Conservation (phyloP, 2,329 filamentous ascomycete genomes). For the Paecilomyces variotii region DNA sequence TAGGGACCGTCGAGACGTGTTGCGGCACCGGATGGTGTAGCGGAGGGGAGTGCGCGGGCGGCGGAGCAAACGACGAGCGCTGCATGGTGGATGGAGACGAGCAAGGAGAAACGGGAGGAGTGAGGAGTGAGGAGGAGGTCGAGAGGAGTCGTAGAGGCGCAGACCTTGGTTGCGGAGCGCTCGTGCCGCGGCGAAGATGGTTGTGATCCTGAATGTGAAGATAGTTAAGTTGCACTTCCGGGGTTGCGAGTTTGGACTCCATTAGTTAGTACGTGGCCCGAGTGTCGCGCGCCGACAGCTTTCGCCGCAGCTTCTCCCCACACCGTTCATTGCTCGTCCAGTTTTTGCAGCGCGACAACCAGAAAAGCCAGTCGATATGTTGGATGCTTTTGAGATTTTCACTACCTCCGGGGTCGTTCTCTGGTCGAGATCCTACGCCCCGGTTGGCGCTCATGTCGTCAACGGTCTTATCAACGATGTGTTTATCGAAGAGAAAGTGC, state of each 20-base stretch:
- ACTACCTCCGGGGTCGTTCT: conserved; percentile 94
- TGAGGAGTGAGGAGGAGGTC: background rate
- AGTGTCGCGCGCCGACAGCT: background rate
- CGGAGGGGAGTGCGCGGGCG: conserved; percentile 70
- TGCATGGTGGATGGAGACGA: conserved; percentile 58
- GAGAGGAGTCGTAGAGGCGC: background rate
- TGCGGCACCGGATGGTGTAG: conserved; percentile 96
- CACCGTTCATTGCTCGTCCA: background rate
- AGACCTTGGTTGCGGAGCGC: background rate
- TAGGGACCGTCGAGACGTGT: conserved; percentile 95
- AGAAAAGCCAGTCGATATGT: conserved; percentile 48
- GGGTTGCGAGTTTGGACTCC: conserved; percentile 1
- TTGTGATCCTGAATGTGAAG: background rate
- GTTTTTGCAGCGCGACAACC: background rate
- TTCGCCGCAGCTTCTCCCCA: background rate
- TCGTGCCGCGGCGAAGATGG: background rate
- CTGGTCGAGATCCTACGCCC: conserved; percentile 82
- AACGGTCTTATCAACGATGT: conserved; percentile 94
- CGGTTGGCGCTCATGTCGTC: conserved; percentile 73
- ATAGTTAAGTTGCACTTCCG: background rate
- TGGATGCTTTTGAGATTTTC: conserved; percentile 94
- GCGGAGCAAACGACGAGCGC: conserved; percentile 70
- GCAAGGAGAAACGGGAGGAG: background rate
- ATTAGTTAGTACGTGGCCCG: conserved; percentile 1
- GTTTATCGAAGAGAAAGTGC: conserved; percentile 88